Base-by-base conservation (phyloP, 805 yeast species). In the Tetrapisispora fleetii region DNA sequence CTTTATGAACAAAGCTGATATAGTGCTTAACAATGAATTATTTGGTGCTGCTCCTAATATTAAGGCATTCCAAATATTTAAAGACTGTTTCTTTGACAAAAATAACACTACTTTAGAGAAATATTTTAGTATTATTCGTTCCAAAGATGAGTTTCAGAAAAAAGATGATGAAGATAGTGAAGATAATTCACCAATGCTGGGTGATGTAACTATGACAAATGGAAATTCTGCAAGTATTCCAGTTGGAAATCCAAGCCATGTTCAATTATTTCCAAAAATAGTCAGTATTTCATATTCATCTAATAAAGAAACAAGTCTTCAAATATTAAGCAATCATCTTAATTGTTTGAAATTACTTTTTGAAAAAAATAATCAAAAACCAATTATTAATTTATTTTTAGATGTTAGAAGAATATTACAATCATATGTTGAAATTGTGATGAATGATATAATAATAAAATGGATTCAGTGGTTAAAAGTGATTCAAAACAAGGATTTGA, bases 391-490 rank as follows among this genome's bases (percentile, higher is more conserved):
- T 35, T 43, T 55, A 14, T 54, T 50, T 30, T 43, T 47, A 21
- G 52, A 55, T 39, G 49, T 56, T 51, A 33, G 44, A 11, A 55
- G 50, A 45, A 40, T 55, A 5, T 38, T 55, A 10, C 55, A 55
- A 39, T 53, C 55, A 16, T 55, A 53, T 33, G 52, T 48, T 10
- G 54, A 54, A 33, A 37, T 55, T 17, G 42, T 55, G 17, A 49
- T 55, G 17, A 52, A 53, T 17, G 57, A 54, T 30, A 18, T 55
- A 11, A 36, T 49, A 10, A 45, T 50, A 16, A 55, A 52, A 40
- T 55, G 58, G 58, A 39, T 50, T 22, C 57, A 55, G 43, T 55
- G 56, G 55, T 39, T 52, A 9, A 51, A 48, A 35, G 45, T 54
- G 19, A 48, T 49, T 21, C 43, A 48, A n/a, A 46, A 52, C 4